Evolutionary conservation across 768 basidiomycete species (phyloP).

Genomic region (Mycena floridula): DNA sequence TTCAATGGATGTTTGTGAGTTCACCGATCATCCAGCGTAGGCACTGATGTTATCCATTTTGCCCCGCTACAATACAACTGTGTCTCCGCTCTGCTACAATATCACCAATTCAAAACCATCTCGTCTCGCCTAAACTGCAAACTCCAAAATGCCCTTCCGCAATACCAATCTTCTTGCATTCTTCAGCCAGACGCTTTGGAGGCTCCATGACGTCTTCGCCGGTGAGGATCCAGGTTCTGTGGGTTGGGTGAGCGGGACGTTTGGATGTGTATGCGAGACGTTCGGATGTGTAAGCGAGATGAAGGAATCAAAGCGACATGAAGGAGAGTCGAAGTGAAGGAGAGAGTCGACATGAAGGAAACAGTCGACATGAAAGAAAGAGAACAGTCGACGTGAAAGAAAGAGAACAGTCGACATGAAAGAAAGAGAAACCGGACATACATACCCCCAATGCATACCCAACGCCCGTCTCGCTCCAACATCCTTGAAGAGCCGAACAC

Average conservation of each 20-base stretch:
- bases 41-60: too few relatives aligned
- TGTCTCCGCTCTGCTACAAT: too few relatives aligned
- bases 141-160: constrained; percentile 47
- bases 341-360: too few relatives aligned
- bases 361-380: too few relatives aligned
- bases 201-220: constrained; percentile 56
- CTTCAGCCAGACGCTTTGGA: constrained; percentile 44
- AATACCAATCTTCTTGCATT: constrained; percentile 46
- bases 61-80: too few relatives aligned
- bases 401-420: neutral
- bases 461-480: constrained; percentile 51
- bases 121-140: constrained; percentile 58
- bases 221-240: constrained; percentile 50
- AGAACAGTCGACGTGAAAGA: neutral
- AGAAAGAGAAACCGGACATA: constrained; percentile 4
- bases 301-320: too few relatives aligned
- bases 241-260: too few relatives aligned
- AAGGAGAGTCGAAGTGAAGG: too few relatives aligned
- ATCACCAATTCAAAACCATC: constrained; percentile 16
- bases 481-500: constrained; percentile 62
- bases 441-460: constrained; percentile 69
- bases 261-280: too few relatives aligned
- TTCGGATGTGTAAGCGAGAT: too few relatives aligned
- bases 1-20: too few relatives aligned
- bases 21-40: too few relatives aligned